A percentile compares a stretch with the other conserved stretches of the same genome.
phyloP scores from a whole-genome alignment of 768 basidiomycete species.

The Lentinula edodes region DNA sequence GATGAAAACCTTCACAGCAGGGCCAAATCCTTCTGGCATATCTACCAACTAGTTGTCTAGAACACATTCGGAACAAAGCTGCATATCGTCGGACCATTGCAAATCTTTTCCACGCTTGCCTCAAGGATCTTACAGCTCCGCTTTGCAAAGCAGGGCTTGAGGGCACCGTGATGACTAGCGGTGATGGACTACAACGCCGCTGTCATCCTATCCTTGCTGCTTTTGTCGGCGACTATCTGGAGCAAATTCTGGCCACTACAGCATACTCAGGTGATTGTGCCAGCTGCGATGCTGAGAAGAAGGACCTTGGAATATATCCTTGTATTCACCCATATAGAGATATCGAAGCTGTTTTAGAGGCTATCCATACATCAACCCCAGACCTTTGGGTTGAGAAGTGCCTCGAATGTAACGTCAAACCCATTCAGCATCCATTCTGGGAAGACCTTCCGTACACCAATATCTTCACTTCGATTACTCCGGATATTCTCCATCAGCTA shows the following conservation, averaged over 20 bases:
- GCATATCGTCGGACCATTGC: conserved; percentile 11
- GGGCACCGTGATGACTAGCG: conserved; percentile 5
- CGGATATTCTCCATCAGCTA: conserved; percentile 22
- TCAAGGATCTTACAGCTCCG: conserved; percentile 11
- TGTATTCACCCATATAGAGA: background rate
- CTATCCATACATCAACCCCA: background rate
- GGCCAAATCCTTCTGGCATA: conserved; percentile 24
- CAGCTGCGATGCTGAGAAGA: conserved; percentile 4
- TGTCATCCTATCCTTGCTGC: background rate
- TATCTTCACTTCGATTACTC: conserved; percentile 15
- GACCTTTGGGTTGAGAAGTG: conserved; percentile 6
- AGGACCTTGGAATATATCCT: background rate
- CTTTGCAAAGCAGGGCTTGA: conserved; percentile 11
- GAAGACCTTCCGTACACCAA: conserved; percentile 16
- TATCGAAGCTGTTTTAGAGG: background rate
- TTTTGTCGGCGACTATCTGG: conserved; percentile 13
- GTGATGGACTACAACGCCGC: background rate
- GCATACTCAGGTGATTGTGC: conserved; percentile 12
- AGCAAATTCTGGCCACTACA: conserved; percentile 13
- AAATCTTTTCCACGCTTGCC: conserved; percentile 24
- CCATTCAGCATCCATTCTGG: conserved; percentile 19
- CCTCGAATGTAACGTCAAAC: conserved; percentile 10
- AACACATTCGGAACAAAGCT: conserved; percentile 4
- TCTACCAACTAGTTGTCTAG: conserved; percentile 19
- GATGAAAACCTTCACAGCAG: conserved; percentile 4